Evolutionary conservation across 768 basidiomycete genomes (phyloP), one percentile per base, ranked within the genome.

Genomic region (Tulasnella sp.): DNA sequence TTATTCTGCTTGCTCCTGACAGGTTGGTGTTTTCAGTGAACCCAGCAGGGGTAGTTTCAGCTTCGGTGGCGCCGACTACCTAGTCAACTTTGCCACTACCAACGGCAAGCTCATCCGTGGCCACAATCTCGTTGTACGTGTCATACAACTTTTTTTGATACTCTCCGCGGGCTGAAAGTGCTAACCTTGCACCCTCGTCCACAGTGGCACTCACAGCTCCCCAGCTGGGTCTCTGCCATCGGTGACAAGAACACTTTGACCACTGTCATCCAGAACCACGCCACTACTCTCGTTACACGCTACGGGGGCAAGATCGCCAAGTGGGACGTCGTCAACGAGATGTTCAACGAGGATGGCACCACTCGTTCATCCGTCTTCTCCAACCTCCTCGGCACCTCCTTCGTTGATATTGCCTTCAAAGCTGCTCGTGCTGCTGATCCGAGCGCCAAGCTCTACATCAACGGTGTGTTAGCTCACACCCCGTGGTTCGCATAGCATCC

Each of bases 351-450:
- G 29, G 85, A 87, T 78, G 87, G 87, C 67, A 83, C 83, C 71
- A 79, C 87, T 71, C 84, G 86, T 39, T 84, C 83, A 38, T 85
- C 85, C 76, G 85, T 87, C 25, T 73, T 73, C 72, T 49, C n/a
- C 72, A 85, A 85, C 75, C 85, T 87, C 64, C 82, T 88, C 25
- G 86, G 87, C 75, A 75, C 85, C 81, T 9, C 42, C 68, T 88
- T 87, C 81, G 84, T 89, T 79, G 83, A 83, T 38, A 85, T 87
- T 77, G 87, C 88, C n/a, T 88, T 87, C 84, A 79, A 83, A 77
- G 85, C 86, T 37, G 88, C 88, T 6, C 83, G 86, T n/a, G 82
- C 84, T 42, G 85, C 86, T 12, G 88, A 89, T 81, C 83, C 85
- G 38, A 84, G 79, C 52, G 87, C 87, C 40, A 73, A 73, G 70